phyloP scores from a whole-genome alignment of 2,329 filamentous ascomycete genomes.

The Ceratocystis destructans region DNA sequence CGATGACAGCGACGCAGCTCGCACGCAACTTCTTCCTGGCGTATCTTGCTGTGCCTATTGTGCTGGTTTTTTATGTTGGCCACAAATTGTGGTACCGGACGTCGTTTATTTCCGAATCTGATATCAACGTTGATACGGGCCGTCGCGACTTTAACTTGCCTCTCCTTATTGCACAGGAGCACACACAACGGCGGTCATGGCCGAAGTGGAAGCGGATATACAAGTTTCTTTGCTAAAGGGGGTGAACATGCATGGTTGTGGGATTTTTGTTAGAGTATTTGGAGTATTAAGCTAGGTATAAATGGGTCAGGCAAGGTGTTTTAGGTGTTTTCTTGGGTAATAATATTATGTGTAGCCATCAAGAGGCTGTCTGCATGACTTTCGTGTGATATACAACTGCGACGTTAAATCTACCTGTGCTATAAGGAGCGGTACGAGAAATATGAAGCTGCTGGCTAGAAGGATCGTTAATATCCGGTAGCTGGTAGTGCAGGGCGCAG shows the following conservation, averaged over 20 bases:
- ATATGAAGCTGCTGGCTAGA: too few relatives aligned
- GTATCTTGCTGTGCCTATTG: conserved; percentile 57
- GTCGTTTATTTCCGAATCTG: conserved; percentile 46
- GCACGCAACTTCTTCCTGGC: conserved; percentile 58
- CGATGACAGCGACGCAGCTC: conserved; percentile 32
- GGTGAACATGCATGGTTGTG: neutral
- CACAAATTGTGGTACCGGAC: conserved; percentile 70
- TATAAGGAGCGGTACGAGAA: too few relatives aligned
- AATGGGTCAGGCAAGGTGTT: too few relatives aligned
- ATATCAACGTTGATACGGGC: conserved; percentile 82
- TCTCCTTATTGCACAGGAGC: conserved; percentile 65
- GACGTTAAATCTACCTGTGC: too few relatives aligned
- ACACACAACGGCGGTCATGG: conserved; percentile 57
- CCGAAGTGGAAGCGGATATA: conserved; percentile 65
- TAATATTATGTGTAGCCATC: too few relatives aligned
- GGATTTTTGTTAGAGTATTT: too few relatives aligned
- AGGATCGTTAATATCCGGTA: too few relatives aligned
- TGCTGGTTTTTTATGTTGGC: conserved; percentile 50
- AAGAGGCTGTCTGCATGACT: too few relatives aligned
- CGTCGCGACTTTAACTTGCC: conserved; percentile 72
- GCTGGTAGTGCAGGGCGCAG: too few relatives aligned
- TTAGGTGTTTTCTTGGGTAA: too few relatives aligned
- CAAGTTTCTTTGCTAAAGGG: conserved; percentile 51
- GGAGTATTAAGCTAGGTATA: too few relatives aligned
- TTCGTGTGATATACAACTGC: too few relatives aligned